A percentile compares a stretch with the other conserved stretches of the same genome.
These are phyloP conservation scores for Chrysopogon serrulatus DNA, from an alignment of 176 grass and related monocot genomes.

Conservation along the genomic window DNA sequence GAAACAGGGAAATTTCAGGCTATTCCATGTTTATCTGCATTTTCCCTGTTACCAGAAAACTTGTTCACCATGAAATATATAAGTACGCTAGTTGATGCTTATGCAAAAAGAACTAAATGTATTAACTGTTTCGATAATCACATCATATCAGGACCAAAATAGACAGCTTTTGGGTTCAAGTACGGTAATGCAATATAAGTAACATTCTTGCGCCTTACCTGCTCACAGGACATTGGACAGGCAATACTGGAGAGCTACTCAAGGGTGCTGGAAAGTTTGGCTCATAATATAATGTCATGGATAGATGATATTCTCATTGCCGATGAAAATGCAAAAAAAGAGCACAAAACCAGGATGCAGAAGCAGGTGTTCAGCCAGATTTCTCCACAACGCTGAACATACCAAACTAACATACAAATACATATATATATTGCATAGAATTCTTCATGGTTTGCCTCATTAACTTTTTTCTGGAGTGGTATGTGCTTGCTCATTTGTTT, in stretches of 20 bases:
- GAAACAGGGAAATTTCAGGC: not conserved
- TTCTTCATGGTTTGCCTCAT: constrained; percentile 18
- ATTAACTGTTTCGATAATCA: not conserved
- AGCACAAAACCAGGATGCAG: constrained; percentile 48
- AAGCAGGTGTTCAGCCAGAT: constrained; percentile 42
- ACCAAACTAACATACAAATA: constrained; percentile 20
- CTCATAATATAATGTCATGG: constrained; percentile 75
- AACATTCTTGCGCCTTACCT: constrained; percentile 1
- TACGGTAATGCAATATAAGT: not conserved
- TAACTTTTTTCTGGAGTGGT: constrained; percentile 19
- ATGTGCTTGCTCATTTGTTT: constrained; percentile 1
- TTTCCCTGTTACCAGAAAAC: not conserved
- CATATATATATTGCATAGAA: not conserved
- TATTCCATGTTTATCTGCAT: not conserved
- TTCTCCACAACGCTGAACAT: constrained; percentile 34
- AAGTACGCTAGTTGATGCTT: not conserved
- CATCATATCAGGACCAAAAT: not conserved
- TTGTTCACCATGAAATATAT: not conserved
- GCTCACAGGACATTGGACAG: constrained; percentile 76
- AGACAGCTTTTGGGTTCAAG: not conserved
- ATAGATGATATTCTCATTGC: constrained; percentile 79
- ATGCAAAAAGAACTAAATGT: not conserved
- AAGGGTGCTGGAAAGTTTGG: constrained; percentile 89
- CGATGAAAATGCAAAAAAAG: constrained; percentile 57
- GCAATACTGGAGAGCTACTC: constrained; percentile 95